Base-by-base conservation (phyloP, 257 asterid species). In the Misopates orontium region DNA sequence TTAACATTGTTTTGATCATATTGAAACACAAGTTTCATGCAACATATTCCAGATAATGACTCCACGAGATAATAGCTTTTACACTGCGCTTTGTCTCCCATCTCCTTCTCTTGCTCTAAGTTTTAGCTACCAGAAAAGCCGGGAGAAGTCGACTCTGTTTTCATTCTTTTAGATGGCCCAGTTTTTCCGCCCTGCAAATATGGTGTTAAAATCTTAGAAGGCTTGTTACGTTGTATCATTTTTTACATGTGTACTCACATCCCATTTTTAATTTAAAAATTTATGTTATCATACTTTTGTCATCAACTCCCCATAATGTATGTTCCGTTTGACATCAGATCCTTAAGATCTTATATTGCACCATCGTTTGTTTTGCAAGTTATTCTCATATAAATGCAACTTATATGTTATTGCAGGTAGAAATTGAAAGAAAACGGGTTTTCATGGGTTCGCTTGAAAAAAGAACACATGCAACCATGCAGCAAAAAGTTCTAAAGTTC, bases 401-500 rank as follows among this genome's bases (percentile, higher is more conserved):
- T 56, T 20, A 17, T 72, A 51, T 70, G 69, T 47, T 25, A 24
- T 84, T 81, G 74, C 84, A 94, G 99, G 95, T 88, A 40, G 96
- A 90, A 82, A 83, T 79, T 77, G 79, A 79, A 70, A 80, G 82
- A 45, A 94, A 79, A 75, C 78, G 85, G 75, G 71, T 81, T 62
- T 85, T 86, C 68, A 81, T 94, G 88, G 99, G 99, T 45, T 86
- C 99, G 51, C 62, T 87, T 62, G 93, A 78, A 79, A 87, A 80
- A 73, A 71, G 73, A 68, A 75, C 95, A 45, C 89, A 88, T 68
- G 89, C 96, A 68, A 78, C 80, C 66, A 62, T 88, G 72, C 79
- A 66, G 75, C 84, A 79, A 50, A 80, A 88, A 80, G 72, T 72
- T 59, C 66, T 90, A 36, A 94, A 86, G 66, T 78, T 86, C 68